These are phyloP conservation scores for Schrenkiella parvula DNA, from an alignment of 345 rosid species.

Conservation along the genomic window DNA sequence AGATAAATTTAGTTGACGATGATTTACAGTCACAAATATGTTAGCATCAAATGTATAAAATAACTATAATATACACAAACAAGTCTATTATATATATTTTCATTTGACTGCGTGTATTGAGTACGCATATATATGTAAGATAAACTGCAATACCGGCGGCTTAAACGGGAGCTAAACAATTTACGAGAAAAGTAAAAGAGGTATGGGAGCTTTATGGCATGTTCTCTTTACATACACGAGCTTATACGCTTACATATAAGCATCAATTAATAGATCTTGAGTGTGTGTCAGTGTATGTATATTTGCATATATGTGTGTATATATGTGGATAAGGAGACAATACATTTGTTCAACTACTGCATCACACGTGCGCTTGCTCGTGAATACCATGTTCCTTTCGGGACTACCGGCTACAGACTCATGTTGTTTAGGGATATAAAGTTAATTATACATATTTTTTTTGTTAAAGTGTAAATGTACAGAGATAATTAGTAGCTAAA, in stretches of 20 bases:
- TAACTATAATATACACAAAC: neutral
- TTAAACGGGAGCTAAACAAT: conserved; percentile 23
- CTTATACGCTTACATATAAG: neutral
- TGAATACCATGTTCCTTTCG: conserved; percentile 24
- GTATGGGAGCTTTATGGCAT: conserved; percentile 26
- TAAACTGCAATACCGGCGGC: conserved; percentile 28
- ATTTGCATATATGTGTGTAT: neutral
- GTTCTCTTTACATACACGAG: conserved; percentile 20
- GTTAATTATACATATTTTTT: neutral
- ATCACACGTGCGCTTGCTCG: conserved; percentile 26
- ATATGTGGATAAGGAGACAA: conserved; percentile 30
- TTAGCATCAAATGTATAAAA: neutral
- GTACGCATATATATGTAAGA: neutral
- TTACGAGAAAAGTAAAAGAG: conserved; percentile 33
- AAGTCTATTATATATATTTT: neutral
- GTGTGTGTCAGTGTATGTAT: neutral
- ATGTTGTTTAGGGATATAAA: neutral
- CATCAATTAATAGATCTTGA: neutral
- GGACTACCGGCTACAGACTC: conserved; percentile 10
- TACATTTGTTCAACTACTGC: conserved; percentile 5
- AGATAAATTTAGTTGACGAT: neutral
- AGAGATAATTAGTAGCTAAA: neutral
- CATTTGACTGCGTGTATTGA: neutral
- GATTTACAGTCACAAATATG: neutral
- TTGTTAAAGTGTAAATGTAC: neutral